These are phyloP conservation scores for Eucalyptus cladocalyx DNA, from an alignment of 345 rosid species.

Conservation along the genomic window DNA sequence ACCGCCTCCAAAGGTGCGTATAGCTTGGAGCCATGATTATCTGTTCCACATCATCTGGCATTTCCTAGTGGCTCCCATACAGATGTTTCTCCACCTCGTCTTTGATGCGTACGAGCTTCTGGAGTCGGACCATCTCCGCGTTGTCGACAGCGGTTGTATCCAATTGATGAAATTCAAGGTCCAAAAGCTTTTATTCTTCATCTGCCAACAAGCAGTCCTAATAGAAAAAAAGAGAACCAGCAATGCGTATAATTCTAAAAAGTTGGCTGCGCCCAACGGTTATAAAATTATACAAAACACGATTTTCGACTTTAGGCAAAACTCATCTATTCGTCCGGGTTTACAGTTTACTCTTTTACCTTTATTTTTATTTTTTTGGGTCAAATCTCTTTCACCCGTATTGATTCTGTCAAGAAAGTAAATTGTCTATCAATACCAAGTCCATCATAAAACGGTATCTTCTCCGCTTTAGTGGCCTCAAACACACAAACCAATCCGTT, in stretches of 20 bases:
- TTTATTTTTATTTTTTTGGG: too few relatives aligned
- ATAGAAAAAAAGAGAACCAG: neutral
- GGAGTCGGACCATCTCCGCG: neutral
- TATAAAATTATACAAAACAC: neutral
- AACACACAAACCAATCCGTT: too few relatives aligned
- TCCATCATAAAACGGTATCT: too few relatives aligned
- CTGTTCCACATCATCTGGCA: neutral
- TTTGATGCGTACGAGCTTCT: neutral
- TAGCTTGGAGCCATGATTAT: neutral
- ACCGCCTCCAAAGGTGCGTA: neutral
- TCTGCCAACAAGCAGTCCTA: neutral
- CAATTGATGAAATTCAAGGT: neutral
- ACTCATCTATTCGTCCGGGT: too few relatives aligned
- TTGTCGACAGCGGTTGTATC: neutral
- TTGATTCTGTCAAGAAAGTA: too few relatives aligned
- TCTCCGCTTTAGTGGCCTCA: too few relatives aligned
- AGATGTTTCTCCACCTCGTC: neutral
- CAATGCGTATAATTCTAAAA: neutral
- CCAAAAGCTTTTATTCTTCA: neutral
- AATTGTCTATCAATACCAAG: too few relatives aligned
- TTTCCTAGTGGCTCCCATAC: neutral
- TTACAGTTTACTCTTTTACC: too few relatives aligned
- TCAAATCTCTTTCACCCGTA: too few relatives aligned
- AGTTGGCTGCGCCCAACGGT: neutral
- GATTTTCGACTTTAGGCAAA: too few relatives aligned